Evolutionary conservation across 2,329 filamentous ascomycete genomes (phyloP).

Genomic region (Colletotrichum sp.): DNA sequence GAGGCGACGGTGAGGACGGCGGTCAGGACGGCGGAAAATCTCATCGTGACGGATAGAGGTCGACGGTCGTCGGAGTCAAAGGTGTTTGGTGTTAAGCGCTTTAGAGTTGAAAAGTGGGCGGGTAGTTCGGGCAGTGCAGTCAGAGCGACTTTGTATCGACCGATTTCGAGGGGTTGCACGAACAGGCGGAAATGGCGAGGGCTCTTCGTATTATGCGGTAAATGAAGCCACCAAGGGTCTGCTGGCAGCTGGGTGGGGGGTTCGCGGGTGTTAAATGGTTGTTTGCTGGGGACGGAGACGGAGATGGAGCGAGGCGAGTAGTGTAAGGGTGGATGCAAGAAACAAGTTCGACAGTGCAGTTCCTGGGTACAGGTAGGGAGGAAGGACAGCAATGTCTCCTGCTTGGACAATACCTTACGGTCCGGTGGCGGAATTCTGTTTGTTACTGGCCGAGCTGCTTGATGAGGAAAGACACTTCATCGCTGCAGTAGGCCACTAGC

Average conservation of each 20-base stretch:
- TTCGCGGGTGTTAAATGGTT: conserved; percentile 17
- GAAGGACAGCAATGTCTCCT: neutral
- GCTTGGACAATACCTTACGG: neutral
- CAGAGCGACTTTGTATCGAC: neutral
- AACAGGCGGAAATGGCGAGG: neutral
- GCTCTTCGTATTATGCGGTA: neutral
- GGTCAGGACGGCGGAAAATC: conserved; percentile 57
- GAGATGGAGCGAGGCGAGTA: neutral
- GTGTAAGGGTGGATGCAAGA: conserved; percentile 5
- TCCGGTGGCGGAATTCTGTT: neutral
- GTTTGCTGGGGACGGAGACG: conserved; percentile 9
- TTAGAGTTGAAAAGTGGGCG: neutral
- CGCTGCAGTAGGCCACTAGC: neutral
- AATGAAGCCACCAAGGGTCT: neutral
- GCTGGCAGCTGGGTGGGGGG: neutral
- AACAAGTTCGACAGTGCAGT: neutral
- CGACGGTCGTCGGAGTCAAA: neutral
- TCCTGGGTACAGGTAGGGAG: neutral
- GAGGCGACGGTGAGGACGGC: conserved; percentile 63
- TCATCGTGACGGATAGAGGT: conserved; percentile 59
- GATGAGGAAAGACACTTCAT: neutral
- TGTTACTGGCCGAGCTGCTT: neutral
- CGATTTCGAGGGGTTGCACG: neutral
- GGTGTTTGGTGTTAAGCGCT: neutral
- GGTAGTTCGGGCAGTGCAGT: neutral